Percentiles rank a stretch among this genome's conserved stretches.
phyloP scores from a whole-genome alignment of 345 rosid genomes.

The Salix koriyanagi region DNA sequence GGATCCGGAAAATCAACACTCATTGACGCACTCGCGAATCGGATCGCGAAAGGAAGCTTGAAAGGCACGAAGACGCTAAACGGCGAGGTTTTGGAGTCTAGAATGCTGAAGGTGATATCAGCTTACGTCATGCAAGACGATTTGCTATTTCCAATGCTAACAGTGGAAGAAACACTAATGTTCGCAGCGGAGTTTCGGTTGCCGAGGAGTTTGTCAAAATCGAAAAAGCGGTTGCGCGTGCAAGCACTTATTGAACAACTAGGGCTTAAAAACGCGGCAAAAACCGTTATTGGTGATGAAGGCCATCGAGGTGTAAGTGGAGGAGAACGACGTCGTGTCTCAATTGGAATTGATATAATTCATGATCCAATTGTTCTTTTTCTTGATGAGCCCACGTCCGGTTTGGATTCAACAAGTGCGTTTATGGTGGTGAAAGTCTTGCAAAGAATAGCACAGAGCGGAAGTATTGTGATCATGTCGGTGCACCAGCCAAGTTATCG shows the following conservation, averaged over 20 bases:
- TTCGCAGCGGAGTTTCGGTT: slow-evolving; percentile 87
- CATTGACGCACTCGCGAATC: slow-evolving; percentile 73
- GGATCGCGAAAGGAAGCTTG: slow-evolving; percentile 77
- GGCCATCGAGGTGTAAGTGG: slow-evolving; percentile 95
- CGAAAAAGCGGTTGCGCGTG: slow-evolving; percentile 69
- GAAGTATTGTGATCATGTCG: slow-evolving; percentile 90
- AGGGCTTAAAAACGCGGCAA: slow-evolving; percentile 79
- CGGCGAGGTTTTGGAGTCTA: slow-evolving; percentile 66
- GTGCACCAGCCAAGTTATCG: slow-evolving; percentile 93
- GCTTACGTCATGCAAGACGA: slow-evolving; percentile 98
- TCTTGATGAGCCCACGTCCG: slow-evolving; percentile 94
- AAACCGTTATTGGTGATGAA: slow-evolving; percentile 86
- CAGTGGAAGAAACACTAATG: slow-evolving; percentile 84
- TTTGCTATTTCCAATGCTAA: slow-evolving; percentile 78
- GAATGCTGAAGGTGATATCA: slow-evolving; percentile 74
- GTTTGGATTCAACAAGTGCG: slow-evolving; percentile 91
- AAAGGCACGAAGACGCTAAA: slow-evolving; percentile 63
- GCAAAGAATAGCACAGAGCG: slow-evolving; percentile 86
- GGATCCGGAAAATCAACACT: slow-evolving; percentile 90
- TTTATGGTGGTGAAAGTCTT: slow-evolving; percentile 93
- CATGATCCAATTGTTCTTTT: slow-evolving; percentile 86
- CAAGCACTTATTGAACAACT: slow-evolving; percentile 82
- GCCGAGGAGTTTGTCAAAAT: slow-evolving; percentile 64
- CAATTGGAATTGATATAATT: slow-evolving; percentile 84
- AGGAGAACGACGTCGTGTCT: slow-evolving; percentile 86